Conservation (phyloP, 371 early-diverging fungal genomes). For the Syncephalastrum racemosum region DNA sequence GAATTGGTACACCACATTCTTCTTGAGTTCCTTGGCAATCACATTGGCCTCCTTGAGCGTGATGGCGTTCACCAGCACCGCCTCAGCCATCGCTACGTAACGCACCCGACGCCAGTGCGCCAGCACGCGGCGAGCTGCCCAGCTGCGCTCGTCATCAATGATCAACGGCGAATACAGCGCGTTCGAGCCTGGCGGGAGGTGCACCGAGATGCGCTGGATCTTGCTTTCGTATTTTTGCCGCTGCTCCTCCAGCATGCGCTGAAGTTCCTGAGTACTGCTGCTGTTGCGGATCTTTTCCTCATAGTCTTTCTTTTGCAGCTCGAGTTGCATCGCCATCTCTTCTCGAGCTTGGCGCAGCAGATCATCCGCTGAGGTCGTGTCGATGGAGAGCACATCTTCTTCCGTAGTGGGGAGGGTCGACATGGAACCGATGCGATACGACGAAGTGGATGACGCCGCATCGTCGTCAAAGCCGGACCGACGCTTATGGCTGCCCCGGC, state of each 20-base stretch:
- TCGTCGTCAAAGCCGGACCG: constrained; percentile 39
- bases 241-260: constrained; percentile 42
- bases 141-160: neutral
- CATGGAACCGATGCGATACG: neutral
- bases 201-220: constrained; percentile 36
- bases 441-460: constrained; percentile 24
- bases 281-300: constrained; percentile 40
- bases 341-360: constrained; percentile 33
- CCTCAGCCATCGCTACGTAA: constrained; percentile 69
- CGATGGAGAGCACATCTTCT: neutral
- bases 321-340: constrained; percentile 43
- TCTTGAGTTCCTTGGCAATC: constrained; percentile 74
- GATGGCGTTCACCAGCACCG: constrained; percentile 63
- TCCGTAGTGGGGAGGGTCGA: constrained; percentile 4
- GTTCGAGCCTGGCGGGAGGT: constrained; percentile 2
- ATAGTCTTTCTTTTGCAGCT: constrained; percentile 36
- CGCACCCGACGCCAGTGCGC: constrained; percentile 61
- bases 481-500: constrained; percentile 39
- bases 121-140: neutral
- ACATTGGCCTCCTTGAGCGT: constrained; percentile 85
- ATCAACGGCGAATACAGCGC: constrained; percentile 26
- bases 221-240: constrained; percentile 43
- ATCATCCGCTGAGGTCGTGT: constrained; percentile 16
- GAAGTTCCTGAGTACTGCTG: constrained; percentile 47
- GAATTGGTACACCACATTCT: constrained; percentile 78